Percentiles rank a stretch among this genome's conserved stretches.
These are phyloP conservation scores for Paramecium primaurelia DNA, from an alignment of 73 alveolate genomes.

Conservation along the genomic window DNA sequence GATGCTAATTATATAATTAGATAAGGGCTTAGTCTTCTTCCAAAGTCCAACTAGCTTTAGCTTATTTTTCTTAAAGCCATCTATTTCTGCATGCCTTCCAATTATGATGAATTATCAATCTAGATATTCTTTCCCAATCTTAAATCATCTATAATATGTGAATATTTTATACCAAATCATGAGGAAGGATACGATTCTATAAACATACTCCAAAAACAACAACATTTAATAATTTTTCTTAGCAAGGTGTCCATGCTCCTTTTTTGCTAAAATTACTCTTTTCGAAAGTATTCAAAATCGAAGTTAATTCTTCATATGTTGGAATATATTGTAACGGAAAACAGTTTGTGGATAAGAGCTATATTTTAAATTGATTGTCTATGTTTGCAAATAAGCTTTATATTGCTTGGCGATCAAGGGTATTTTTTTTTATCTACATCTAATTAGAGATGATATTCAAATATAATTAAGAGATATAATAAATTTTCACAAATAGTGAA, in stretches of 20 bases:
- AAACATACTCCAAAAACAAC: constrained; percentile 15
- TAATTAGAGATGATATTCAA: neutral
- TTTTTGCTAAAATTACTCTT: neutral
- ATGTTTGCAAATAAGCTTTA: neutral
- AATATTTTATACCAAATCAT: neutral
- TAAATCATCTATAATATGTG: neutral
- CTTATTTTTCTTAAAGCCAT: constrained; percentile 5
- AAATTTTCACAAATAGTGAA: neutral
- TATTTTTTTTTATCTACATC: constrained; percentile 9
- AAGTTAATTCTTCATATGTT: neutral
- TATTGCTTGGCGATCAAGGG: neutral
- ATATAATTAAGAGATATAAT: neutral
- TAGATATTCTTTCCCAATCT: neutral
- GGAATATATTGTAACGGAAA: constrained; percentile 11
- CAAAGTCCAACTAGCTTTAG: constrained; percentile 9
- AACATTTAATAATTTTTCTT: constrained; percentile 20
- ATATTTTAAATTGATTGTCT: neutral
- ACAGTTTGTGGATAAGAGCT: neutral
- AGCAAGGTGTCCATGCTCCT: neutral
- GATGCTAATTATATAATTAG: neutral
- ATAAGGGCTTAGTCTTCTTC: constrained; percentile 21
- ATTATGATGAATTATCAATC: neutral
- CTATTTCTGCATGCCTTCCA: constrained; percentile 46
- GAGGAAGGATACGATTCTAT: neutral
- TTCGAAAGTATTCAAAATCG: neutral